Conservation (phyloP, 2,329 filamentous ascomycete genomes). For the Apiospora koreana region DNA sequence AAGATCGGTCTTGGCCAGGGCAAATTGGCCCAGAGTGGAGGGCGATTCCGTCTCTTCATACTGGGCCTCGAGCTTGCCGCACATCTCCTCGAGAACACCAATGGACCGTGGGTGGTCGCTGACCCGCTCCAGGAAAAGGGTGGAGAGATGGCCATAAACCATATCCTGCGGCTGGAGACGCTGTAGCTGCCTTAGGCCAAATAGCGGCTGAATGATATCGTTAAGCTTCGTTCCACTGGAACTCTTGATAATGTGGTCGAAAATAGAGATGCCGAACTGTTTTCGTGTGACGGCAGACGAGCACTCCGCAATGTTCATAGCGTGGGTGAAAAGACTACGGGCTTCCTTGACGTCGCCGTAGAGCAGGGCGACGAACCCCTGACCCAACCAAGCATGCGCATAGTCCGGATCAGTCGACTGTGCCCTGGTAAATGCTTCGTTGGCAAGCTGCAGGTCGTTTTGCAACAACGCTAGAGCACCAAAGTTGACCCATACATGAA, state of each 20-base stretch:
- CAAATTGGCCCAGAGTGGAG: slow-evolving; percentile 72
- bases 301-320: slow-evolving; percentile 87
- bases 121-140: slow-evolving; percentile 80
- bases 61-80: slow-evolving; percentile 70
- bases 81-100: slow-evolving; percentile 64
- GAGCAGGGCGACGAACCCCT: slow-evolving; percentile 80
- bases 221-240: slow-evolving; percentile 52
- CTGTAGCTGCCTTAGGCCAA: slow-evolving; percentile 81
- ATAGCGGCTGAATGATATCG: slow-evolving; percentile 80
- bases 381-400: slow-evolving; percentile 89
- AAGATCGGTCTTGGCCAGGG: slow-evolving; percentile 82
- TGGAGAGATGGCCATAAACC: slow-evolving; percentile 73
- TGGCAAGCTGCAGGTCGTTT: slow-evolving; percentile 82
- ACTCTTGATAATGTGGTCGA: slow-evolving; percentile 73
- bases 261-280: slow-evolving; percentile 78
- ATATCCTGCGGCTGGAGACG: slow-evolving; percentile 71
- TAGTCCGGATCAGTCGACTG: slow-evolving; percentile 96
- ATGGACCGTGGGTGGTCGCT: slow-evolving; percentile 68
- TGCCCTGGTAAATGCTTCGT: slow-evolving; percentile 84
- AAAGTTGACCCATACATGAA: slow-evolving; percentile 87
- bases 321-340: slow-evolving; percentile 84
- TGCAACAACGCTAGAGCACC: slow-evolving; percentile 84
- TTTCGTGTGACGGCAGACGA: slow-evolving; percentile 72
- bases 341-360: slow-evolving; percentile 77
- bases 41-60: slow-evolving; percentile 84